These are phyloP conservation scores for Botryotinia calthae DNA, from an alignment of 2,329 filamentous ascomycete genomes.

Conservation along the genomic window DNA sequence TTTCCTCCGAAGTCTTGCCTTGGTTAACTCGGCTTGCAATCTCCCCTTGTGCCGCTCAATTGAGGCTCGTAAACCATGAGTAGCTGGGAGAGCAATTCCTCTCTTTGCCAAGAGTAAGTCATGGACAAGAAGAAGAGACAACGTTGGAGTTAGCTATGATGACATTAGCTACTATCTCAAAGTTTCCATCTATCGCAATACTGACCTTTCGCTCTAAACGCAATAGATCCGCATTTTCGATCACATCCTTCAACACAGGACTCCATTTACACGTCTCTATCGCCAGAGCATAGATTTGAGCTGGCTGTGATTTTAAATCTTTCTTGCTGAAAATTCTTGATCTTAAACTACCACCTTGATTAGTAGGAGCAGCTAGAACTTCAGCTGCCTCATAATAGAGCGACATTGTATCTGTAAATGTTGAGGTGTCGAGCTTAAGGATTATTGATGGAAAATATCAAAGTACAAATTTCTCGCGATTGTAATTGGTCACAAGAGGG, in stretches of 20 bases:
- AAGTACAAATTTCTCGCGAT: conserved; percentile 8
- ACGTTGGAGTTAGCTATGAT: conserved; percentile 69
- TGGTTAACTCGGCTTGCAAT: conserved; percentile 77
- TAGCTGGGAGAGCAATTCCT: conserved; percentile 76
- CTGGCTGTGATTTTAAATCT: conserved; percentile 70
- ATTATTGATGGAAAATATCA: conserved; percentile 15
- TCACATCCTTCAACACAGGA: conserved; percentile 77
- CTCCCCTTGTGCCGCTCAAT: conserved; percentile 80
- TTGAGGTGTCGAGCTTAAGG: background rate
- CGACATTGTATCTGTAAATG: conserved; percentile 60
- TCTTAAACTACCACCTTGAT: conserved; percentile 80
- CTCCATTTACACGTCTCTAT: conserved; percentile 92
- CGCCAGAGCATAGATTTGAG: conserved; percentile 83
- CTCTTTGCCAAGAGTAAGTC: conserved; percentile 79
- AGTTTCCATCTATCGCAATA: background rate
- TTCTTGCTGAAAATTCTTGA: conserved; percentile 77
- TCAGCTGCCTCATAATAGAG: conserved; percentile 90
- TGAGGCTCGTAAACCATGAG: conserved; percentile 72
- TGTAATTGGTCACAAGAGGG: conserved; percentile 8
- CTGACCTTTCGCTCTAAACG: conserved; percentile 78
- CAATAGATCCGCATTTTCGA: conserved; percentile 75
- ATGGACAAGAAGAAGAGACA: conserved; percentile 80
- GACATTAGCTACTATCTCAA: conserved; percentile 11
- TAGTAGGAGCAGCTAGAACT: conserved; percentile 62
- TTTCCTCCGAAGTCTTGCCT: conserved; percentile 69